phyloP scores from a whole-genome alignment of 2,329 filamentous ascomycete genomes.

The Verticillium nubilum region DNA sequence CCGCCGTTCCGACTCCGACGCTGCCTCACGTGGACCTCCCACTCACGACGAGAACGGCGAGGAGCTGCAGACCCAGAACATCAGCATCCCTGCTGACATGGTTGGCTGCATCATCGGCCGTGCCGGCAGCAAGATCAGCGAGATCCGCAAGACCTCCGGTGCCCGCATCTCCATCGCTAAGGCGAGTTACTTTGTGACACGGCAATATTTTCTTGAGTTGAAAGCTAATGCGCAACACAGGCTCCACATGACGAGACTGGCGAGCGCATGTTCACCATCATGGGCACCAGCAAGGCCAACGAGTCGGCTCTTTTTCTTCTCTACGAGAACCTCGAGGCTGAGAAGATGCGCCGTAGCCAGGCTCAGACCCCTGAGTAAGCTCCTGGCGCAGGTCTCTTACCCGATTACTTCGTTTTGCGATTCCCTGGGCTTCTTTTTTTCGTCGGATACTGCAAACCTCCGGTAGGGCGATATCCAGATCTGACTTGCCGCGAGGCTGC shows the following conservation, averaged over 20 bases:
- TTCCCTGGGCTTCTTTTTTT: conserved; percentile 33
- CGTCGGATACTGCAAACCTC: conserved; percentile 44
- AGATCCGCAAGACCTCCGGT: conserved; percentile 94
- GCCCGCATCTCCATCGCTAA: conserved; percentile 98
- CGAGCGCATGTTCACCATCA: conserved; percentile 99
- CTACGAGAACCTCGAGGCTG: conserved; percentile 97
- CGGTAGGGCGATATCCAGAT: conserved; percentile 47
- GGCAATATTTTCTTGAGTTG: background rate
- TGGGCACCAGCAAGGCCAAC: conserved; percentile 88
- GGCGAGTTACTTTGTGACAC: conserved; percentile 33
- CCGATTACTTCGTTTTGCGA: conserved; percentile 3
- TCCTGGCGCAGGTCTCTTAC: background rate
- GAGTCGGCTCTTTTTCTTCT: conserved; percentile 93
- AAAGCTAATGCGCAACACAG: conserved; percentile 27
- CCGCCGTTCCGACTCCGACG: conserved; percentile 80
- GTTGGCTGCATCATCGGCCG: conserved; percentile 98
- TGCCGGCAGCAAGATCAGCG: conserved; percentile 93
- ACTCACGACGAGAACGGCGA: conserved; percentile 94
- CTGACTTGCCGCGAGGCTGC: conserved; percentile 59
- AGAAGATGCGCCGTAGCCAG: conserved; percentile 97
- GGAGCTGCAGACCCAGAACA: conserved; percentile 97
- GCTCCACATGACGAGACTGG: conserved; percentile 94
- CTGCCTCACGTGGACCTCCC: conserved; percentile 72
- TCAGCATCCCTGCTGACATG: conserved; percentile 99
- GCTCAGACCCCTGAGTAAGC: conserved; percentile 50